phyloP scores from a whole-genome alignment of 192 early-diverging fungal species.

The Allomyces macrogynus region DNA sequence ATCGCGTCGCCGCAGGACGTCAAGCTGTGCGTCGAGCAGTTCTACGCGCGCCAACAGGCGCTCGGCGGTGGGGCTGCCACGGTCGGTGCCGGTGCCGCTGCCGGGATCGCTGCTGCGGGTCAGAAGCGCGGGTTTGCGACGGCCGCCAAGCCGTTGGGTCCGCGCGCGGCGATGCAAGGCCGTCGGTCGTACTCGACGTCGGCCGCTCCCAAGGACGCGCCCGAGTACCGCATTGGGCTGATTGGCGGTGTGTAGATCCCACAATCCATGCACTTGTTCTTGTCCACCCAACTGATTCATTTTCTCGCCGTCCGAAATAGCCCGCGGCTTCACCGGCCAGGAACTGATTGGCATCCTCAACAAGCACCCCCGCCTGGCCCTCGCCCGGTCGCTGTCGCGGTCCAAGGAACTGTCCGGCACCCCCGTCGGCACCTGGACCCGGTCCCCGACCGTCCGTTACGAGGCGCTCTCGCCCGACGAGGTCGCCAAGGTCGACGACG shows the following conservation, averaged over 20 bases:
- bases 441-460: slow-evolving; percentile 38
- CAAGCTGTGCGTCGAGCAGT: slow-evolving; percentile 40
- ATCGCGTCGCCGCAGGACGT: slow-evolving; percentile 62
- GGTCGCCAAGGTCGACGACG: slow-evolving; percentile 36
- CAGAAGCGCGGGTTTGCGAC: slow-evolving; percentile 3
- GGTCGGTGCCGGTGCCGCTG: slow-evolving; percentile 9
- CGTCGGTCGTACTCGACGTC: slow-evolving; percentile 38
- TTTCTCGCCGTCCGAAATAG: slow-evolving; percentile 8
- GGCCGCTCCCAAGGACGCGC: slow-evolving; percentile 1
- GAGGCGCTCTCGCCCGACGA: slow-evolving; percentile 59
- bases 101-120: not conserved
- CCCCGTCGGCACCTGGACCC: slow-evolving; percentile 55
- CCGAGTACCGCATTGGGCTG: slow-evolving; percentile 48
- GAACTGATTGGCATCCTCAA: slow-evolving; percentile 83
- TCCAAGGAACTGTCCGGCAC: slow-evolving; percentile 88
- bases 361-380: slow-evolving; percentile 62
- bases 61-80: slow-evolving; percentile 8
- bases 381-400: slow-evolving; percentile 51
- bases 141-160: slow-evolving; percentile 6
- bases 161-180: slow-evolving; percentile 3
- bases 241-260: slow-evolving; percentile 33
- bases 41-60: slow-evolving; percentile 16
- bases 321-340: slow-evolving; percentile 89
- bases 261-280: no score
- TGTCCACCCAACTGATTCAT: no score